Evolutionary conservation across 495 filamentous ascomycete genomes (phyloP), one percentile per base, ranked within the genome.

Genomic region (Podospora tetraspora): DNA sequence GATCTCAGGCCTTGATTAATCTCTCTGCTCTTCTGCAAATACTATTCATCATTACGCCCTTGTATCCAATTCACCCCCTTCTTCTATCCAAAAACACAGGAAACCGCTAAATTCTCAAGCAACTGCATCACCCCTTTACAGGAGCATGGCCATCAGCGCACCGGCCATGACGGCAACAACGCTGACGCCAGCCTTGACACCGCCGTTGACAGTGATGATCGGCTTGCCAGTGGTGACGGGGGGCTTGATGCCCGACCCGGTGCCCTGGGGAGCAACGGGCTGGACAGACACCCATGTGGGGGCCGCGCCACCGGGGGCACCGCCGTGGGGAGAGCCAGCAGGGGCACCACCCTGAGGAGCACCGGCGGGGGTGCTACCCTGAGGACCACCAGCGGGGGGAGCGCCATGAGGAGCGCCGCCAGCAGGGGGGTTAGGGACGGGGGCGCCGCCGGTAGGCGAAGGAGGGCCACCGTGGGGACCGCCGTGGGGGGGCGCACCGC

Each of bases 161-260:
- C 65, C 65, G 6, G 34, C 65, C 22, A 59, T 16, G 32, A 57
- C 57, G 22, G 27, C 65, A 19, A 61, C 19, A n/a, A 74, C 58
- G 74, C 78, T 79, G 29, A 61, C 64, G 24, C 74, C 72, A 4
- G 70, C 68, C 72, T 72, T 75, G 63, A 71, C 68, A 43, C 73
- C 74, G 56, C 69, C 72, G 68, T 67, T 76, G n/a, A 75, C 75
- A 6, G 62, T 66, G 57, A 32, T 59, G 16, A 30, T n/a, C 30
- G 61, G 61, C 56, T 62, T 60, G 56, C 59, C 66, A 11, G 66
- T 63, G 32, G 3, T 11, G 34, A 62, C 58, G 12, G 66, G 60
- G n/a, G 66, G 60, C 59, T 68, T 69, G 59, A 62, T 66, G 24
- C 30, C 56, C 25, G 65, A 43, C 29, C 22, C 63, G 61, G 65